These are phyloP conservation scores for Trypanosoma caninum DNA, from an alignment of 208 protist genomes.

Conservation along the genomic window DNA sequence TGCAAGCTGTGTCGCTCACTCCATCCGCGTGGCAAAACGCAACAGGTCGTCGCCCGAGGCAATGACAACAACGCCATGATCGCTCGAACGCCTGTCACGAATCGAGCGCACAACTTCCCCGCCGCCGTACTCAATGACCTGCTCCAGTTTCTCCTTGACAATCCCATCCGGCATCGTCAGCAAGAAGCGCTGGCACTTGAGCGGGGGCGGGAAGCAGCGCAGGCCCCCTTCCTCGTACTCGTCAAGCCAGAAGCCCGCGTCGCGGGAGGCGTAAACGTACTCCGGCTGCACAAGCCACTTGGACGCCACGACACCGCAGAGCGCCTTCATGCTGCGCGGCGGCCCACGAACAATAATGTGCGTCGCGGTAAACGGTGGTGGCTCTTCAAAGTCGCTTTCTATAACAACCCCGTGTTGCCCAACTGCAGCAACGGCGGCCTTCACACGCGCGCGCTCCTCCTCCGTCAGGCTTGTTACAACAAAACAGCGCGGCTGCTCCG, in stretches of 20 bases:
- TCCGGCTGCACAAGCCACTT: constrained; percentile 77
- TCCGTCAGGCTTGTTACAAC: constrained; percentile 67
- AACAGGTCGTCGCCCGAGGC: constrained; percentile 69
- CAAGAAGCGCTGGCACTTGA: constrained; percentile 72
- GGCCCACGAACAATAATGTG: constrained; percentile 78
- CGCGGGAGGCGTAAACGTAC: constrained; percentile 60
- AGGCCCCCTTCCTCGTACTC: constrained; percentile 68
- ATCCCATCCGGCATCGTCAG: constrained; percentile 48
- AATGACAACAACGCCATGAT: constrained; percentile 67
- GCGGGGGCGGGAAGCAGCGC: constrained; percentile 65
- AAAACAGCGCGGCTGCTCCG: constrained; percentile 54
- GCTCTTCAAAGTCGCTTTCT: constrained; percentile 52
- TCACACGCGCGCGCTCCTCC: constrained; percentile 42
- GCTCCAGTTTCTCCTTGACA: constrained; percentile 53
- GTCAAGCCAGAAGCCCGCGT: constrained; percentile 80
- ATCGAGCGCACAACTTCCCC: constrained; percentile 53
- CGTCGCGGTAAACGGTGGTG: constrained; percentile 50
- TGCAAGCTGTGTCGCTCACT: constrained; percentile 1
- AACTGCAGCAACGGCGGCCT: constrained; percentile 34
- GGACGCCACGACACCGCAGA: constrained; percentile 71
- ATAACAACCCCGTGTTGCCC: constrained; percentile 49
- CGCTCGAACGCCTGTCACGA: constrained; percentile 13
- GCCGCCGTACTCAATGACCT: constrained; percentile 83
- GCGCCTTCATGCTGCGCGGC: constrained; percentile 79
- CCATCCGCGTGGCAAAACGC: constrained; percentile 58